Evolutionary conservation across 371 early-diverging fungal species (phyloP).

Genomic region (Lichtheimia ramosa): DNA sequence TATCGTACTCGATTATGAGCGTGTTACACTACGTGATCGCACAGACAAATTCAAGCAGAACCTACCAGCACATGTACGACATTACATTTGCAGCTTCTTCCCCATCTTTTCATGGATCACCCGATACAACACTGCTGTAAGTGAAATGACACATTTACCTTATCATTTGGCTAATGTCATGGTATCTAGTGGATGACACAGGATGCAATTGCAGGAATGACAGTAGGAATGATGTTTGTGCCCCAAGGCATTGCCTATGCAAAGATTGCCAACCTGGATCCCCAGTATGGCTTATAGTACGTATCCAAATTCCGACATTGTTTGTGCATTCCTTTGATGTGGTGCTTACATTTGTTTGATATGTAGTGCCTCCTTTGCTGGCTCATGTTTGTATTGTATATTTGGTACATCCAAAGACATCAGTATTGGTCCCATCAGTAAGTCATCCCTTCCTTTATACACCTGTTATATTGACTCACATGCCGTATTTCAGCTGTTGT

Average conservation of each 20-base stretch:
- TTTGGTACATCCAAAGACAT: slow-evolving; percentile 81
- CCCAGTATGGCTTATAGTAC: slow-evolving; percentile 28
- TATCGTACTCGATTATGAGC: slow-evolving; percentile 12
- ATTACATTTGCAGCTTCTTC: slow-evolving; percentile 11
- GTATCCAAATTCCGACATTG: neutral
- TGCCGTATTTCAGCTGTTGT: slow-evolving; percentile 55
- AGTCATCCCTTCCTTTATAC: neutral
- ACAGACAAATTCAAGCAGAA: slow-evolving; percentile 1
- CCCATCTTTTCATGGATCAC: slow-evolving; percentile 32
- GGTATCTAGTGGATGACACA: slow-evolving; percentile 67
- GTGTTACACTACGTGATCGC: slow-evolving; percentile 8
- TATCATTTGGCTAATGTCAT: no score
- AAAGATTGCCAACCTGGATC: slow-evolving; percentile 76
- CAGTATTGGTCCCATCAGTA: slow-evolving; percentile 62
- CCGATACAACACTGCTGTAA: slow-evolving; percentile 30
- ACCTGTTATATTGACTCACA: no score
- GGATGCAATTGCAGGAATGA: slow-evolving; percentile 84
- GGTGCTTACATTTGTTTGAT: neutral
- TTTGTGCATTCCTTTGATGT: no score
- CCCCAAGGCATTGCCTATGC: slow-evolving; percentile 88
- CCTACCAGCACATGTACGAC: neutral
- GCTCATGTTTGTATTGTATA: slow-evolving; percentile 65
- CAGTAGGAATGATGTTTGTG: slow-evolving; percentile 82
- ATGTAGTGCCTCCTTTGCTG: slow-evolving; percentile 59
- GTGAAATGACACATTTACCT: neutral